Conservation (phyloP, 208 protist genomes). For the Trypanosoma melophagium region DNA sequence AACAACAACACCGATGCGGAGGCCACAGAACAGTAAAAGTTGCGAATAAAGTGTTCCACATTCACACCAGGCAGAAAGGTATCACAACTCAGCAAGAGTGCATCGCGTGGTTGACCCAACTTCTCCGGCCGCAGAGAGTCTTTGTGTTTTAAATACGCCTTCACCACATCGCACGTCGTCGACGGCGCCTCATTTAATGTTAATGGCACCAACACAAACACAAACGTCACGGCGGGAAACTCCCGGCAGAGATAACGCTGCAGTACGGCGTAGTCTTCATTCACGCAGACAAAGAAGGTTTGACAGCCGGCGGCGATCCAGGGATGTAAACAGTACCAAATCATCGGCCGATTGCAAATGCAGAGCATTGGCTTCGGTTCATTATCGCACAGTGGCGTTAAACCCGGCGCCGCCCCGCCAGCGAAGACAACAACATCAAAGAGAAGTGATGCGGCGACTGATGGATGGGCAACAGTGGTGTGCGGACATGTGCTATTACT, state of each 20-base stretch:
- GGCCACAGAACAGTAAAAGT: constrained; percentile 72
- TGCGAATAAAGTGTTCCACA: constrained; percentile 62
- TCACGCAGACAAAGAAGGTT: constrained; percentile 79
- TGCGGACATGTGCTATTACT: constrained; percentile 4
- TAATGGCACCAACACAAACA: constrained; percentile 65
- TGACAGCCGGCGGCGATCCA: constrained; percentile 71
- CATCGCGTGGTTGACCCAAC: constrained; percentile 46
- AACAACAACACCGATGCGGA: constrained; percentile 70
- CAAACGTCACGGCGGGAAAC: constrained; percentile 59
- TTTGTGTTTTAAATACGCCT: constrained; percentile 75
- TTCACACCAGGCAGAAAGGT: constrained; percentile 78
- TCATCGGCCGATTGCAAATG: constrained; percentile 79
- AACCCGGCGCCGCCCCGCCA: constrained; percentile 44
- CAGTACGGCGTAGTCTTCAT: constrained; percentile 56
- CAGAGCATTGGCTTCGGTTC: constrained; percentile 72
- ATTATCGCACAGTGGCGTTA: constrained; percentile 58
- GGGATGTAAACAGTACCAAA: constrained; percentile 78
- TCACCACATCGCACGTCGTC: constrained; percentile 75
- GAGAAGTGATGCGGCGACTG: constrained; percentile 30
- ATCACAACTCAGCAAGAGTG: constrained; percentile 77
- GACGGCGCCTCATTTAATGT: constrained; percentile 49
- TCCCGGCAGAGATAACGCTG: constrained; percentile 61
- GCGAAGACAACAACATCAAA: constrained; percentile 86
- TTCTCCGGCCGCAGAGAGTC: constrained; percentile 43
- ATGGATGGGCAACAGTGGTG: constrained; percentile 10